Evolutionary conservation across 352 stramenopile species (phyloP).

Genomic region (Globisporangium cylindrosporum): DNA sequence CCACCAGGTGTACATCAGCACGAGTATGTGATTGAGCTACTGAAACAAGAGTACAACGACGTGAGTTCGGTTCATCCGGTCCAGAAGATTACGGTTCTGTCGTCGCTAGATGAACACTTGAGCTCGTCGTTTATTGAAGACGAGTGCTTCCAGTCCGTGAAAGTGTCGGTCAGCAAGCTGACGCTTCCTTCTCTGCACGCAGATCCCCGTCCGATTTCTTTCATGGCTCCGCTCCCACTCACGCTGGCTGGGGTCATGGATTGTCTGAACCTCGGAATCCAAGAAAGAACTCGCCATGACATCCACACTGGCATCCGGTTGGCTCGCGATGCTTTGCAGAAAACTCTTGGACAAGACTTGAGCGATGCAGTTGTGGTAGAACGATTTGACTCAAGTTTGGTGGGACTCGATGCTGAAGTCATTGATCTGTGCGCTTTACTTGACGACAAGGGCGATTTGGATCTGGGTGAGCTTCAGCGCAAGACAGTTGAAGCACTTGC

Average conservation of each 20-base stretch:
- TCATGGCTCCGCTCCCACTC: slow-evolving; percentile 13
- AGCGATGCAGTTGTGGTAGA: slow-evolving; percentile 7
- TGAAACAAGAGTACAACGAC: neutral
- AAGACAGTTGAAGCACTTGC: neutral
- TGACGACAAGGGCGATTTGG: slow-evolving; percentile 9
- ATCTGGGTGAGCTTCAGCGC: neutral
- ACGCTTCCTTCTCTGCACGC: slow-evolving; percentile 13
- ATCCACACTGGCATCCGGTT: slow-evolving; percentile 10
- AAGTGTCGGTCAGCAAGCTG: slow-evolving; percentile 17
- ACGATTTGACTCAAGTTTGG: slow-evolving; percentile 38
- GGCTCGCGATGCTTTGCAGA: slow-evolving; percentile 2
- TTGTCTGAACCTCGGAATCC: slow-evolving; percentile 12
- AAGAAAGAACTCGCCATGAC: slow-evolving; percentile 14
- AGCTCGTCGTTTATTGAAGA: neutral
- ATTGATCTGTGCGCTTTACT: slow-evolving; percentile 29
- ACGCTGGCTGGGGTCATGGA: slow-evolving; percentile 17
- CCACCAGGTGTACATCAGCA: neutral
- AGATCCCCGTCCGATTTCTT: slow-evolving; percentile 5
- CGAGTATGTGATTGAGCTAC: neutral
- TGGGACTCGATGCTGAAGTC: slow-evolving; percentile 21
- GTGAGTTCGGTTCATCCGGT: slow-evolving; percentile 2
- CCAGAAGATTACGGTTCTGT: slow-evolving; percentile 27
- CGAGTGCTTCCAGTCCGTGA: slow-evolving; percentile 8
- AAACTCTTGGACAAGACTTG: slow-evolving; percentile 7
- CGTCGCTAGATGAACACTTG: slow-evolving; percentile 20